A percentile compares a stretch with the other conserved stretches of the same genome.
These are phyloP conservation scores for Lindgomyces ingoldianus DNA, from an alignment of 495 filamentous ascomycete genomes.

Conservation along the genomic window DNA sequence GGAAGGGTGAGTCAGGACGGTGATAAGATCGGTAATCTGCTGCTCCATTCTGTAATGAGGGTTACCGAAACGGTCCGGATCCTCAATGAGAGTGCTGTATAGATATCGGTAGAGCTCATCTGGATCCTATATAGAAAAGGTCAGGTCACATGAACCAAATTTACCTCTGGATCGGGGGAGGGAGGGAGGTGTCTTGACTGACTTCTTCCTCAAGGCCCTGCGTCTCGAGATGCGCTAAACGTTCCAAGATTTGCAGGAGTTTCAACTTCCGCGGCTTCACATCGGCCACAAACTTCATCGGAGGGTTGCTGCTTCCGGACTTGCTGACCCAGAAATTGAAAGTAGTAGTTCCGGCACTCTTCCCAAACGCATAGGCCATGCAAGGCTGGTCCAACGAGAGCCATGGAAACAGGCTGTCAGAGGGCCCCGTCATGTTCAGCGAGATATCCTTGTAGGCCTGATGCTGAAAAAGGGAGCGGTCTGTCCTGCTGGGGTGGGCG, in stretches of 20 bases:
- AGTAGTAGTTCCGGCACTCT: conserved; percentile 60
- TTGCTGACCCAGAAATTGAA: conserved; percentile 59
- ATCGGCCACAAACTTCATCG: conserved; percentile 54
- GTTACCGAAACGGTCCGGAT: conserved; percentile 46
- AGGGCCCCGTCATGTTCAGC: conserved; percentile 38
- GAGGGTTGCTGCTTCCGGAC: conserved; percentile 51
- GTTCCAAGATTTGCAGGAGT: conserved; percentile 55
- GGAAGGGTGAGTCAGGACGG: conserved; percentile 58
- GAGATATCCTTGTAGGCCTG: conserved; percentile 41
- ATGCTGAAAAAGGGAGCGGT: conserved; percentile 35
- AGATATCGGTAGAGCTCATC: conserved; percentile 43
- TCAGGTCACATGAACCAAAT: conserved; percentile 29
- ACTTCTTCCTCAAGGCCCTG: conserved; percentile 59
- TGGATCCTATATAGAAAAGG: conserved; percentile 38
- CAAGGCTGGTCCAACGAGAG: conserved; percentile 67
- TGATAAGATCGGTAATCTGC: conserved; percentile 68
- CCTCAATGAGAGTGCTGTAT: conserved; percentile 49
- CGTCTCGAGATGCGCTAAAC: conserved; percentile 58
- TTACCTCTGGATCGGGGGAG: not conserved
- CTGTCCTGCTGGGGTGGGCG: conserved; percentile 36
- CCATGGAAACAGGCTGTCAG: conserved; percentile 55
- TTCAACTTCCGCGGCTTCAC: conserved; percentile 56
- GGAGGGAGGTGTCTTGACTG: too few relatives aligned
- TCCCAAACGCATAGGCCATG: conserved; percentile 60
- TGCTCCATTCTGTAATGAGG: conserved; percentile 58